These are phyloP conservation scores for Saussurea involucrata DNA, from an alignment of 129 eudicot species.

Conservation along the genomic window DNA sequence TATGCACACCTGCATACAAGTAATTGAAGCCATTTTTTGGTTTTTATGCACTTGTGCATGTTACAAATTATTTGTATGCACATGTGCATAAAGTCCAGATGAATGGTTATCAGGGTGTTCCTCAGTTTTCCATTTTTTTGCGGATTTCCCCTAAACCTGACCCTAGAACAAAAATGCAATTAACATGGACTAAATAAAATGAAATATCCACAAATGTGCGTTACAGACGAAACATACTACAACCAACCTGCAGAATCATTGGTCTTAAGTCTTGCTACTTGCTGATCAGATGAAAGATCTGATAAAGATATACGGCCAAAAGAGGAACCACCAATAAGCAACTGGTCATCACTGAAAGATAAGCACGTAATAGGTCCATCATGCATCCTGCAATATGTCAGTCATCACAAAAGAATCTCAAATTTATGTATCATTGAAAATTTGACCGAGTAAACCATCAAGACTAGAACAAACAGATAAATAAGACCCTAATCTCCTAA, in stretches of 20 bases:
- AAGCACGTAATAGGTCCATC: constrained; percentile 67
- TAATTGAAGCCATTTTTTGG: no score
- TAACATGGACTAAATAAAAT: background rate
- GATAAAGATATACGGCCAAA: constrained; percentile 60
- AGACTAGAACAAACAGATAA: background rate
- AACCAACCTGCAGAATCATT: constrained; percentile 58
- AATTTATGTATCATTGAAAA: background rate
- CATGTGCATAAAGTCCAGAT: no score
- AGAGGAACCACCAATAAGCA: constrained; percentile 79
- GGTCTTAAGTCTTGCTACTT: constrained; percentile 54
- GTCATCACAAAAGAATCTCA: constrained; percentile 2
- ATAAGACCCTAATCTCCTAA: background rate
- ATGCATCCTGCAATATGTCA: constrained; percentile 71
- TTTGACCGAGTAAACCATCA: background rate
- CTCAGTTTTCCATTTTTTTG: no score
- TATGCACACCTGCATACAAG: no score
- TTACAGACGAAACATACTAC: background rate
- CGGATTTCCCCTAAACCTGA: no score
- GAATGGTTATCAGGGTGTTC: no score
- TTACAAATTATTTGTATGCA: no score
- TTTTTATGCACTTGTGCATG: no score
- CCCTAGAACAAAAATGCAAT: background rate
- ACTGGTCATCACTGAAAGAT: constrained; percentile 65
- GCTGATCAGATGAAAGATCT: constrained; percentile 76
- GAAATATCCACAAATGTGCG: background rate